Base-by-base conservation (phyloP, 1,139 yeast species). In the Sugiyamaella pinicola region DNA sequence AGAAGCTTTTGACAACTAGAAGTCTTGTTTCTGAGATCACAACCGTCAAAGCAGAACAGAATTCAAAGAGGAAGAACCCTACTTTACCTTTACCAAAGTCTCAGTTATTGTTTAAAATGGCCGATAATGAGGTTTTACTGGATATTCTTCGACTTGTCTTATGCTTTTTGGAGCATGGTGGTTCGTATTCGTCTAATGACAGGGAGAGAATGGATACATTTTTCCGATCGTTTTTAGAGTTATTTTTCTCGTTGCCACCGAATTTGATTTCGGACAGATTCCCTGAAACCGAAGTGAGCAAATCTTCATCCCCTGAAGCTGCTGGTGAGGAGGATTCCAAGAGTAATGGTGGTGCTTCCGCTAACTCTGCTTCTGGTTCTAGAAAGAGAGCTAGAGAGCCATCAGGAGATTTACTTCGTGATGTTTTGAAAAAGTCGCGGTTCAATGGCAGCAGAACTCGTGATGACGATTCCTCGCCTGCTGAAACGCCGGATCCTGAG, bases 11-110 rank as follows among this genome's bases (percentile, higher is more conserved):
- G 61, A 90, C 98, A 0, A 86, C 95, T 6, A 89, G 93, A 63
- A 96, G 90, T 63, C 75, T 93, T 62, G 84, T 93, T 6, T 85
- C 96, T 59, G 99, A 93, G 68, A 87, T 95, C 53, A 87, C 95
- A 59, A 88, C 96, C 2, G 87, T 91, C 38, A 90, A 91, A 69
- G 87, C 89, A 42, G 98, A 93, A 65, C 98, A 93, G 69, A 80
- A 79, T 51, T 81, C 79, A 53, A 83, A 89, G 70, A 79, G 96
- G 65, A 75, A 87, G 56, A 91, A 87, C 65, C 96, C 96, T 45
- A 78, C 89, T 63, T 85, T 95, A 40, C 96, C 96, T 46, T 79
- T 90, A 63, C 87, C 95, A 26, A 96, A 96, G 13, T 85, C 86
- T 55, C 97, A 93, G 69, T 77, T 93, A 58, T 79, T 79, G 55